These are phyloP conservation scores for Colletotrichum agaves DNA, from an alignment of 2,329 filamentous ascomycete species.

Conservation along the genomic window DNA sequence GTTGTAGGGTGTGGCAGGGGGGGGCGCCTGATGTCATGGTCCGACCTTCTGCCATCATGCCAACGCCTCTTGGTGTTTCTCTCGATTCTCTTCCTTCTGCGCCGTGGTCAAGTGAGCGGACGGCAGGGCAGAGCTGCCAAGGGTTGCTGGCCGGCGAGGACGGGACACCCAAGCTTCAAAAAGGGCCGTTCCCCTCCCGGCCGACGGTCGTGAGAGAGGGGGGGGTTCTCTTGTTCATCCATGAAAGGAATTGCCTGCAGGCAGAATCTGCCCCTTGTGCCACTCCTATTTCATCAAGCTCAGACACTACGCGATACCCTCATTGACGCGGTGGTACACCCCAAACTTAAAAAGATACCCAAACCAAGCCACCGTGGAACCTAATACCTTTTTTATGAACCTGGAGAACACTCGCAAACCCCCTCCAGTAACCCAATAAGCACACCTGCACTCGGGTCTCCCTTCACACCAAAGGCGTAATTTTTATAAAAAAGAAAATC, in stretches of 20 bases:
- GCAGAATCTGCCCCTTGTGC: background rate
- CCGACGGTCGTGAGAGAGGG: no score
- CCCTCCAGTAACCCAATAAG: no score
- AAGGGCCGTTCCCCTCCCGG: background rate
- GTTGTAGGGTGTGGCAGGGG: background rate
- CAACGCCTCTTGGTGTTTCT: background rate
- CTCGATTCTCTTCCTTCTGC: background rate
- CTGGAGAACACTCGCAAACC: no score
- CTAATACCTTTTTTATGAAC: no score
- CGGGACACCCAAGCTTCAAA: background rate
- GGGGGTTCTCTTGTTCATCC: background rate
- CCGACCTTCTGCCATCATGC: slow-evolving; percentile 3
- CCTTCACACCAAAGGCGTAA: background rate
- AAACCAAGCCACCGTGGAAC: background rate
- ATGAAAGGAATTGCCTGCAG: background rate
- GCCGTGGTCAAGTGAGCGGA: background rate
- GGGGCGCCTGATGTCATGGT: slow-evolving; percentile 29
- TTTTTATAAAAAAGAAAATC: background rate
- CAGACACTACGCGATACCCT: background rate
- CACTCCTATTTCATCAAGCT: no score
- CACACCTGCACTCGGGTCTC: background rate
- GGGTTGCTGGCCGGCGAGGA: slow-evolving; percentile 9
- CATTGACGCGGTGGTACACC: background rate
- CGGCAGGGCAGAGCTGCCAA: slow-evolving; percentile 5
- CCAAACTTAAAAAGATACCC: background rate